phyloP scores from a whole-genome alignment of 208 protist species.

The Porcisia hertigi region DNA sequence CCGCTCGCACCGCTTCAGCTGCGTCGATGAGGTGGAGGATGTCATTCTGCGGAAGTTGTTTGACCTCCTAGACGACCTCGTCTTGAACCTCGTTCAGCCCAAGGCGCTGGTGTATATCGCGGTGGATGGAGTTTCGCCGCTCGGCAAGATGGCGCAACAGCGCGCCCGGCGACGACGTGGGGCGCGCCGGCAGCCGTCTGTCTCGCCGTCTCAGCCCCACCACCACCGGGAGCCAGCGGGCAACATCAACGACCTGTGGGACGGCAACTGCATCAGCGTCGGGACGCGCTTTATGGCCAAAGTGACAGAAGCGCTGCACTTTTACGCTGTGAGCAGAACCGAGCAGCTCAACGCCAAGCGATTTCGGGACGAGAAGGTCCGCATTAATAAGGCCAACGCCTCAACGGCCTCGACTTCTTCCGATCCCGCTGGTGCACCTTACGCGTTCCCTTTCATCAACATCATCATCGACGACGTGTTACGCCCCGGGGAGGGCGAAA shows the following conservation, averaged over 20 bases:
- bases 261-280: slow-evolving; percentile 86
- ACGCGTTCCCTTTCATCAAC: slow-evolving; percentile 48
- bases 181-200: slow-evolving; percentile 22
- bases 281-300: slow-evolving; percentile 87
- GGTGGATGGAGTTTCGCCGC: slow-evolving; percentile 96
- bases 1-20: slow-evolving; percentile 36
- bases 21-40: slow-evolving; percentile 64
- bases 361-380: slow-evolving; percentile 33
- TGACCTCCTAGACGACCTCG: slow-evolving; percentile 80
- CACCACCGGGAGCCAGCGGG: slow-evolving; percentile 9
- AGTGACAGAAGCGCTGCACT: slow-evolving; percentile 73
- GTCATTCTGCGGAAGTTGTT: slow-evolving; percentile 70
- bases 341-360: slow-evolving; percentile 90
- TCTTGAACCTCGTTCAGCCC: slow-evolving; percentile 91
- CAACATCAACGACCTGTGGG: slow-evolving; percentile 62
- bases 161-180: slow-evolving; percentile 91
- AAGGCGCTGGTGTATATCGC: slow-evolving; percentile 96
- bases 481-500: slow-evolving; percentile 97
- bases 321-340: slow-evolving; percentile 74
- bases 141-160: slow-evolving; percentile 99
- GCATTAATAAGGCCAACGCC: background rate
- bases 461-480: slow-evolving; percentile 95
- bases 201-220: background rate
- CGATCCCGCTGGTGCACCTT: background rate
- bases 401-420: background rate